phyloP scores from a whole-genome alignment of 371 early-diverging fungal genomes.

The Zopfochytrium polystomum region DNA sequence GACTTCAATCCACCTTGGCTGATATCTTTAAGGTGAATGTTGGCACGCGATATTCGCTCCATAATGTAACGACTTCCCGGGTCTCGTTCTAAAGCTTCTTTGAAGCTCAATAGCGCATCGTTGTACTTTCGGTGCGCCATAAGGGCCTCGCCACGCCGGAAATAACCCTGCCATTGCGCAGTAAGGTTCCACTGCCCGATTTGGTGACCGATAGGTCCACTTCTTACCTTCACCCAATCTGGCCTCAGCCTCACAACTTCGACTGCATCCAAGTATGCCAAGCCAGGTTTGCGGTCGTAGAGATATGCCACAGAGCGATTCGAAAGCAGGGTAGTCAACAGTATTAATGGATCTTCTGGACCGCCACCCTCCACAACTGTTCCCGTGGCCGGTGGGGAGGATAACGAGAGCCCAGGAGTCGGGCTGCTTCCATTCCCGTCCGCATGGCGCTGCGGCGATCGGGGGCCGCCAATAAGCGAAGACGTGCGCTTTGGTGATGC shows the following conservation, averaged over 20 bases:
- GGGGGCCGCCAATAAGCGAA: background rate
- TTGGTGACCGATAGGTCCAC: constrained; percentile 2
- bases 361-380: background rate
- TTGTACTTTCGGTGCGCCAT: constrained; percentile 51
- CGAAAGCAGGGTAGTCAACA: constrained; percentile 49
- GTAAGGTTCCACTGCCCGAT: constrained; percentile 4
- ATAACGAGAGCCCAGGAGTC: background rate
- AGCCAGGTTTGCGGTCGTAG: constrained; percentile 48
- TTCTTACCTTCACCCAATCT: constrained; percentile 69
- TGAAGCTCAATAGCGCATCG: constrained; percentile 59
- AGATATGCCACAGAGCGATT: constrained; percentile 67
- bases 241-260: constrained; percentile 57
- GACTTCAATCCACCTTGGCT: constrained; percentile 46
- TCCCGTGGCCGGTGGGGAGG: background rate
- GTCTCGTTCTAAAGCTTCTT: constrained; percentile 55
- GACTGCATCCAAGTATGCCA: constrained; percentile 64
- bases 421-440: background rate
- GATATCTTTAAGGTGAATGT: constrained; percentile 59
- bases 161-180: constrained; percentile 60
- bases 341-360: constrained; percentile 2
- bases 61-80: constrained; percentile 52
- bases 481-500: background rate
- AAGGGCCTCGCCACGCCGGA: constrained; percentile 68
- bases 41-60: constrained; percentile 51
- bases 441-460: background rate